Evolutionary conservation across 1,139 yeast genomes (phyloP).

Genomic region (Debaryomyces fabryi): DNA sequence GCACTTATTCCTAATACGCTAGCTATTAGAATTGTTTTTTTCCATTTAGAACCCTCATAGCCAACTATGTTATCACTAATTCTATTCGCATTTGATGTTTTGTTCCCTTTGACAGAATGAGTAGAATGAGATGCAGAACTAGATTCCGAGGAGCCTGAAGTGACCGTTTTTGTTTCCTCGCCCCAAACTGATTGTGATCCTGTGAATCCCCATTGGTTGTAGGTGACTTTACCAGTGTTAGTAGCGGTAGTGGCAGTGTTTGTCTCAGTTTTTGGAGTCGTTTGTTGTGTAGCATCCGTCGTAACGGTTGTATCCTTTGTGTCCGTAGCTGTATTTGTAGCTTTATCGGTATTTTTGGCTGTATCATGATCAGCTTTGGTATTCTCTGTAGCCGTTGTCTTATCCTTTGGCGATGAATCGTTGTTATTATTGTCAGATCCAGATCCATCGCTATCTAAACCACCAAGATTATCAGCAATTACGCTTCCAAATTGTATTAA

Average conservation of each 20-base stretch:
- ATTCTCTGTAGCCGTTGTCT: background rate
- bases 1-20: slow-evolving; percentile 23
- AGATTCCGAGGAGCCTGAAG: slow-evolving; percentile 16
- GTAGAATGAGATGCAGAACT: slow-evolving; percentile 17
- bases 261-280: background rate
- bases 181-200: slow-evolving; percentile 44
- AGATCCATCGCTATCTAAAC: slow-evolving; percentile 15
- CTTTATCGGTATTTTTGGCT: slow-evolving; percentile 12
- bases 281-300: slow-evolving; percentile 7
- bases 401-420: slow-evolving; percentile 1
- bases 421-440: slow-evolving; percentile 3
- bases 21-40: slow-evolving; percentile 20
- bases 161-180: slow-evolving; percentile 17
- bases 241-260: slow-evolving; percentile 11
- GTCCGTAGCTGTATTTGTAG: slow-evolving; percentile 14
- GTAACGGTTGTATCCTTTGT: slow-evolving; percentile 12
- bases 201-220: slow-evolving; percentile 49
- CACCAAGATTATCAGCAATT: slow-evolving; percentile 17
- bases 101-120: slow-evolving; percentile 21
- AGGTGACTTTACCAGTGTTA: slow-evolving; percentile 21
- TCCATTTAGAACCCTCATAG: slow-evolving; percentile 21
- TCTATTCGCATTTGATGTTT: slow-evolving; percentile 22
- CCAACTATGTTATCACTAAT: slow-evolving; percentile 10
- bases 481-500: slow-evolving; percentile 14
- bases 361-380: slow-evolving; percentile 3